phyloP scores from a whole-genome alignment of 345 rosid species.

The Aquilaria malaccensis region DNA sequence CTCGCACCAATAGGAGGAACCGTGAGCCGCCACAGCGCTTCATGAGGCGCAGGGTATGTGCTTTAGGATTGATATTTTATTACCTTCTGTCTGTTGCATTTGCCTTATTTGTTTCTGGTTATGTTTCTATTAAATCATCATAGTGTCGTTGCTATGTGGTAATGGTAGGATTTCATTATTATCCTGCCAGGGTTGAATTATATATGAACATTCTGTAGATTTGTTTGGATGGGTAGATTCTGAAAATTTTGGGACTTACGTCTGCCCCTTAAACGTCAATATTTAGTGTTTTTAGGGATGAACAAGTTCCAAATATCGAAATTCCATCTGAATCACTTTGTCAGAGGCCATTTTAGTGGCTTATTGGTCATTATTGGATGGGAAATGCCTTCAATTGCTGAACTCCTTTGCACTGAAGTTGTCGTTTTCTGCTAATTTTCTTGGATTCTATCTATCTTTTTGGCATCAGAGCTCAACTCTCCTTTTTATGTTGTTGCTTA shows the following conservation, averaged over 20 bases:
- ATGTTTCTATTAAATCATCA: not conserved
- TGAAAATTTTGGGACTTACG: not conserved
- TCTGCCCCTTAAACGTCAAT: constrained; percentile 1
- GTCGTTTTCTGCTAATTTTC: not conserved
- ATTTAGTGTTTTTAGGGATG: constrained; percentile 10
- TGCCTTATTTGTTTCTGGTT: not conserved
- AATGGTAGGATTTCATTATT: too few species aligned
- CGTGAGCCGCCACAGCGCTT: constrained; percentile 89
- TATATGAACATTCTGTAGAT: too few species aligned
- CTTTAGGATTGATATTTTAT: not conserved
- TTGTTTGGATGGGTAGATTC: too few species aligned
- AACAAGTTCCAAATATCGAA: constrained; percentile 1
- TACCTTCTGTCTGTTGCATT: not conserved
- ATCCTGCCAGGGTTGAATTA: too few species aligned
- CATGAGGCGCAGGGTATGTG: constrained; percentile 62
- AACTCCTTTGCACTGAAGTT: not conserved
- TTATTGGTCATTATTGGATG: constrained; percentile 1
- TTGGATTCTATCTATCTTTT: not conserved
- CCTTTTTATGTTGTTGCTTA: not conserved
- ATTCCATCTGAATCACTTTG: constrained; percentile 1
- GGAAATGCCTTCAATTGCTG: constrained; percentile 1
- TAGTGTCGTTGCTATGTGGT: not conserved
- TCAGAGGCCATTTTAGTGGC: not conserved
- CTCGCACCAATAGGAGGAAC: constrained; percentile 59
- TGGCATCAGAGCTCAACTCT: not conserved